These are phyloP conservation scores for Bipolaris gigantea DNA, from an alignment of 2,329 filamentous ascomycete genomes.

Conservation along the genomic window DNA sequence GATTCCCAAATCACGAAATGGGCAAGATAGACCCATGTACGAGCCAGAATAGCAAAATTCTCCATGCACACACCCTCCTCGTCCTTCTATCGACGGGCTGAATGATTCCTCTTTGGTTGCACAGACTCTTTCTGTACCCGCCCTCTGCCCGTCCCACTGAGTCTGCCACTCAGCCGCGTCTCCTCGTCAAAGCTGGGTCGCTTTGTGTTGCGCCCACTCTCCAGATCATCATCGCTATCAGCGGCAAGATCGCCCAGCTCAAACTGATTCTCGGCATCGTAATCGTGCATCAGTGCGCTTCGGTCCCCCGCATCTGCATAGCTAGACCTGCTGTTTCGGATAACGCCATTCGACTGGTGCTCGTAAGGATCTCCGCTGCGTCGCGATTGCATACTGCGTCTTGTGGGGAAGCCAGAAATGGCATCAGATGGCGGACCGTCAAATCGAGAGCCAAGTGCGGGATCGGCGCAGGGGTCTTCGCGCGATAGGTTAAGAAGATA, in stretches of 20 bases:
- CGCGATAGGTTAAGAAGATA: constrained; percentile 96
- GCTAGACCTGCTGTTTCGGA: constrained; percentile 15
- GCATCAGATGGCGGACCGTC: constrained; percentile 90
- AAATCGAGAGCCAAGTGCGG: constrained; percentile 55
- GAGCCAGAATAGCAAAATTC: neutral
- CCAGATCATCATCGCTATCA: constrained; percentile 54
- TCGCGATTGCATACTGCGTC: constrained; percentile 88
- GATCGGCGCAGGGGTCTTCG: constrained; percentile 79
- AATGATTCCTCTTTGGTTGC: constrained; percentile 28
- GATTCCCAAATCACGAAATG: neutral
- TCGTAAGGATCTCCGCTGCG: constrained; percentile 56
- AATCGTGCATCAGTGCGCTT: constrained; percentile 82
- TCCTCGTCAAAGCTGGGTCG: constrained; percentile 19
- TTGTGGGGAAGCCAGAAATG: constrained; percentile 84
- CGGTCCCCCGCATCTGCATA: constrained; percentile 58
- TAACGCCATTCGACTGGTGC: constrained; percentile 51
- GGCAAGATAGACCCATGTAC: neutral
- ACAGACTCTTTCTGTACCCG: constrained; percentile 36
- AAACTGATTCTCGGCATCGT: constrained; percentile 77
- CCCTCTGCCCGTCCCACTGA: constrained; percentile 32
- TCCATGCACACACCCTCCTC: neutral
- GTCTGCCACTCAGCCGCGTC: constrained; percentile 18
- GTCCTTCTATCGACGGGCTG: constrained; percentile 18
- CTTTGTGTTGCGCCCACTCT: constrained; percentile 27
- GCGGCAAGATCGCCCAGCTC: constrained; percentile 78